These are phyloP conservation scores for Diplodia intermedia DNA, from an alignment of 2,329 filamentous ascomycete genomes.

Conservation along the genomic window DNA sequence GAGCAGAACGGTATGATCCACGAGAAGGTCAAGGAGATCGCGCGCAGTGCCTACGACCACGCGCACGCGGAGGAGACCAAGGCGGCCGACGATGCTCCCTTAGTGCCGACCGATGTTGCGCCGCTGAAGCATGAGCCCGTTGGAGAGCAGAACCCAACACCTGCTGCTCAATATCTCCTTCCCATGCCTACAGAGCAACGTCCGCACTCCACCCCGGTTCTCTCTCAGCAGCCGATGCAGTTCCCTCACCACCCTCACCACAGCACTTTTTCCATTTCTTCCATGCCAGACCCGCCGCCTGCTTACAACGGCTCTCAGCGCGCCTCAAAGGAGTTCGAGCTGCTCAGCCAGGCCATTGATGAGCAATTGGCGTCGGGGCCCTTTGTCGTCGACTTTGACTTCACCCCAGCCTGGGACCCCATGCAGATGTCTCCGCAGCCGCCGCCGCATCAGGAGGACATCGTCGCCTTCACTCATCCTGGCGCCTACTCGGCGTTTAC, in stretches of 20 bases:
- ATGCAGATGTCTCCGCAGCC: constrained; percentile 14
- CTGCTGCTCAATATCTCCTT: not conserved
- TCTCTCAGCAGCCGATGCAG: not conserved
- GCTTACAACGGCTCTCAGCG: constrained; percentile 4
- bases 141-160: not conserved
- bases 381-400: constrained; percentile 24
- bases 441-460: constrained; percentile 9
- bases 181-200: constrained; percentile 7
- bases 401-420: constrained; percentile 17
- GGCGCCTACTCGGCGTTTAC: constrained; percentile 30
- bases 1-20: constrained; percentile 64
- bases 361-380: constrained; percentile 25
- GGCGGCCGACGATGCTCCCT: not conserved
- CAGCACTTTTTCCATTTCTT: constrained; percentile 7
- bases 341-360: constrained; percentile 23
- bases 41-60: constrained; percentile 65
- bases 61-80: constrained; percentile 37
- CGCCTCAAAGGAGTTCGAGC: constrained; percentile 16
- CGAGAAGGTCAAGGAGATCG: constrained; percentile 63
- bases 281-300: constrained; percentile 2
- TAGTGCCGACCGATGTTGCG: not conserved
- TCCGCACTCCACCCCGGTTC: constrained; percentile 11
- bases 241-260: not conserved
- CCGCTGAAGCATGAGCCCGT: not conserved
- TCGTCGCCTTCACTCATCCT: constrained; percentile 30